Evolutionary conservation across 2,329 filamentous ascomycete genomes (phyloP), one percentile per base, ranked within the genome.

Genomic region (Diaporthe australafricana): DNA sequence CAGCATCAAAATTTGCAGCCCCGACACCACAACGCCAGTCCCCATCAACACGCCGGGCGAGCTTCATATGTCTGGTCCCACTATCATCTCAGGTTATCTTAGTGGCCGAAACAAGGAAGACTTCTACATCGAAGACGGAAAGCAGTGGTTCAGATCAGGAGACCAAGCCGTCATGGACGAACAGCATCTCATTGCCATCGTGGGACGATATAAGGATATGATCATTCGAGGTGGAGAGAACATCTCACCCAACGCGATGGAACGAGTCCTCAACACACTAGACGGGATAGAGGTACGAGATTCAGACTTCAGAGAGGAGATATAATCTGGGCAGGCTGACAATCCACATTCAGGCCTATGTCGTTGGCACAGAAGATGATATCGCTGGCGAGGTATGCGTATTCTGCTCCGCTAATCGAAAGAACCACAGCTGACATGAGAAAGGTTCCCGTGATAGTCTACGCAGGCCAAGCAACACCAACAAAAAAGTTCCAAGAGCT

Each of bases 151-250:
- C 42, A 63, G 32, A 16, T 48, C 57, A 11, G 57, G 57, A 35
- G 60, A 48, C 16, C 60, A 65, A 65, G 45, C 60, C 1, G 30
- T 65, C 45, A 65, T 50, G 60, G n/a, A 65, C 5, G 45, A 65
- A 16, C 60, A 50, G 8, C 4, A 65, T 16, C 20, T 42, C 11
- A 50, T 65, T 12, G 60, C 60, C 11, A 50, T 65, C 14, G 60
- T 65, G 12, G 60, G 60, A 12, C 30, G 60, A 38, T 50, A 65
- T 5, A 65, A 65, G 45, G 60, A 50, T 11, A 65, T 65, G 42
- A 65, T 65, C 9, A 65, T 65, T 9, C 42, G 45, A 5, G 60
- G 60, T 8, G 60, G 60, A 25, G 60, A 65, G 30, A 65, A 65
- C 7, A 50, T 65, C 3, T 50, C 60, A 12, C 45, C 60, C 6